A percentile compares a stretch with the other conserved stretches of the same genome.
phyloP scores from a whole-genome alignment of 2,329 filamentous ascomycete genomes.

The Alternaria metachromatica region DNA sequence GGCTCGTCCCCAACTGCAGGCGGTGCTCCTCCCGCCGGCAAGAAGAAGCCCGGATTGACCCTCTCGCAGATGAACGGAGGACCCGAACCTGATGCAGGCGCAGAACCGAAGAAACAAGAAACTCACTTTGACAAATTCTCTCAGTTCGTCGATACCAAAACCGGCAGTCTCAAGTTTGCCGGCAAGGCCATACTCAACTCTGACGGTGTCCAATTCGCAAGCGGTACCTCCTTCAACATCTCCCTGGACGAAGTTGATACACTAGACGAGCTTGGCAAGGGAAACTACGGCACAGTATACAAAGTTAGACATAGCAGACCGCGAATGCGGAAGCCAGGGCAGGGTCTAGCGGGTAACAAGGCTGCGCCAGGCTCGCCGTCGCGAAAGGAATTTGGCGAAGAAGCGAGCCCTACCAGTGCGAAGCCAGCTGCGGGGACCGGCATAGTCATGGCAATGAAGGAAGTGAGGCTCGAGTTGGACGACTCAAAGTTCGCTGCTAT shows the following conservation, averaged over 20 bases:
- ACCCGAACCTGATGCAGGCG: conserved; percentile 15
- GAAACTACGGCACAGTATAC: conserved; percentile 98
- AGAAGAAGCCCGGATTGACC: conserved; percentile 53
- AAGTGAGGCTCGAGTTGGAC: conserved; percentile 92
- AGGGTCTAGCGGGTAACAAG: conserved; percentile 67
- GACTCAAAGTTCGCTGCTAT: conserved; percentile 97
- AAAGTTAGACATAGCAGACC: conserved; percentile 87
- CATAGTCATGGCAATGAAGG: conserved; percentile 98
- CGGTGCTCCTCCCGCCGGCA: conserved; percentile 40
- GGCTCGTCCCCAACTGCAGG: conserved; percentile 52
- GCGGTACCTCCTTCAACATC: conserved; percentile 88
- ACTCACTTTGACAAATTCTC: conserved; percentile 70
- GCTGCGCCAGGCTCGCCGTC: conserved; percentile 45
- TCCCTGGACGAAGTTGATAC: conserved; percentile 96
- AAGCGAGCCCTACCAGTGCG: conserved; percentile 44
- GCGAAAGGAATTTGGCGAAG: conserved; percentile 40
- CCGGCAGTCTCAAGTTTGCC: conserved; percentile 89
- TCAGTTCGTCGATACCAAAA: conserved; percentile 89
- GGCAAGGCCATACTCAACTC: conserved; percentile 90
- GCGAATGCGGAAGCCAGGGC: conserved; percentile 65
- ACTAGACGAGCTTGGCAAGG: conserved; percentile 91
- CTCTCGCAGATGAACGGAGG: conserved; percentile 54
- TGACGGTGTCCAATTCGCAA: conserved; percentile 89
- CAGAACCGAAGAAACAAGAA: conserved; percentile 43
- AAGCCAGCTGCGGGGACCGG: conserved; percentile 65